phyloP scores from a whole-genome alignment of 1,139 yeast species.

The Hemisphaericaspora xylanilytica region DNA sequence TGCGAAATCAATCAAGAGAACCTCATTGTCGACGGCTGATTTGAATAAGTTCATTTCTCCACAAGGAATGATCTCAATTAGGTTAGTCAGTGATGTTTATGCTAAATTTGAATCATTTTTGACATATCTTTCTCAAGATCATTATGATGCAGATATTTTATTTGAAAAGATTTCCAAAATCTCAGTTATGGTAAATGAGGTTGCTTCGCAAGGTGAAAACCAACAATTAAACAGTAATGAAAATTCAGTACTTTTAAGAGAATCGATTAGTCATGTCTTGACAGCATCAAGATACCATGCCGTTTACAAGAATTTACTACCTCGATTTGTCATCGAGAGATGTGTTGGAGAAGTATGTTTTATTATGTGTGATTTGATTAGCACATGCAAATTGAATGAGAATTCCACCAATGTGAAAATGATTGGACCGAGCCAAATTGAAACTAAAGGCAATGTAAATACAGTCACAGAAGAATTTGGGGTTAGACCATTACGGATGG shows the following conservation, averaged over 20 bases:
- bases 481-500: slow-evolving; percentile 60
- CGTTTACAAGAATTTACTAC: slow-evolving; percentile 60
- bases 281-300: slow-evolving; percentile 79
- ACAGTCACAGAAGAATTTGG: slow-evolving; percentile 25
- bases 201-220: slow-evolving; percentile 45
- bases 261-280: slow-evolving; percentile 72
- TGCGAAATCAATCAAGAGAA: slow-evolving; percentile 19
- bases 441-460: slow-evolving; percentile 10
- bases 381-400: slow-evolving; percentile 49
- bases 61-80: slow-evolving; percentile 45
- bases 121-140: slow-evolving; percentile 30
- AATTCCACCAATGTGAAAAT: slow-evolving; percentile 17
- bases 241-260: slow-evolving; percentile 49
- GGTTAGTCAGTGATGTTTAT: slow-evolving; percentile 45
- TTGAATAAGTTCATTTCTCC: slow-evolving; percentile 33
- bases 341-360: slow-evolving; percentile 75
- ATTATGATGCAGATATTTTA: slow-evolving; percentile 39
- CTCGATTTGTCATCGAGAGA: slow-evolving; percentile 71
- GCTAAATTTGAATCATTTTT: slow-evolving; percentile 47
- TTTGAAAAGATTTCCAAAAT: slow-evolving; percentile 57
- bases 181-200: slow-evolving; percentile 48
- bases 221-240: slow-evolving; percentile 35
- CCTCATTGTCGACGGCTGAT: slow-evolving; percentile 21
- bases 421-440: slow-evolving; percentile 9
- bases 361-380: slow-evolving; percentile 68